phyloP scores from a whole-genome alignment of 768 basidiomycete species.

The Mycena indigotica region DNA sequence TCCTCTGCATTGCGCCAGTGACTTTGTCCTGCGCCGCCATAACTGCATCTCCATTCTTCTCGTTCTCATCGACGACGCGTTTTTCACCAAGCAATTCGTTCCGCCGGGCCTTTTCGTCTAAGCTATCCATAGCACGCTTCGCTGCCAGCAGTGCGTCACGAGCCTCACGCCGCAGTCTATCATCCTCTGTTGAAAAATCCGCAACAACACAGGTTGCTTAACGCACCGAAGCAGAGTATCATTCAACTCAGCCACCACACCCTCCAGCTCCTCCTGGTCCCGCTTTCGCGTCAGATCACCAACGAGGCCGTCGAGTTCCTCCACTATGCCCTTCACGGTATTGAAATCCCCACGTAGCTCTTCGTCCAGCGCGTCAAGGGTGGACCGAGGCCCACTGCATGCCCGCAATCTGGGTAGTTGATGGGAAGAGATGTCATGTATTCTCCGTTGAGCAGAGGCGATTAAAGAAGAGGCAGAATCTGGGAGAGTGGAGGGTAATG shows the following conservation, averaged over 20 bases:
- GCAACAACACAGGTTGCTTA: not conserved
- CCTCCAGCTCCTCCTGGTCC: constrained; percentile 49
- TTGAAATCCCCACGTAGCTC: constrained; percentile 81
- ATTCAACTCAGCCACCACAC: constrained; percentile 51
- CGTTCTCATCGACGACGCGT: constrained; percentile 55
- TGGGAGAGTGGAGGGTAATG: constrained; percentile 57
- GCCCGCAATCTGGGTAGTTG: constrained; percentile 74
- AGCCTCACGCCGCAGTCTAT: constrained; percentile 62
- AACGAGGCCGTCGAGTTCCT: constrained; percentile 70
- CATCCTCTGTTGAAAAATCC: constrained; percentile 5
- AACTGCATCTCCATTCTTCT: constrained; percentile 73
- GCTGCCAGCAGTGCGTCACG: constrained; percentile 72
- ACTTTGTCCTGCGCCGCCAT: constrained; percentile 91
- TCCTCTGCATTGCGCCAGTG: constrained; percentile 84
- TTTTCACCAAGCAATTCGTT: constrained; percentile 71
- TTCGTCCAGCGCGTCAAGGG: constrained; percentile 73
- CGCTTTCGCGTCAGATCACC: constrained; percentile 71
- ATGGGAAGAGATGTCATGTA: constrained; percentile 64
- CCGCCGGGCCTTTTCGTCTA: constrained; percentile 51
- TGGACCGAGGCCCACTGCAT: constrained; percentile 67
- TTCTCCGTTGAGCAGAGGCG: constrained; percentile 52
- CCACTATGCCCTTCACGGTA: constrained; percentile 60
- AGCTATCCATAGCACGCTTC: constrained; percentile 71
- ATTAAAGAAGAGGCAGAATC: constrained; percentile 54
- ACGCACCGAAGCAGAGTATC: constrained; percentile 52